Percentiles rank a stretch among this genome's conserved stretches.
phyloP scores from a whole-genome alignment of 805 yeast species.

The Candida sonorensis region DNA sequence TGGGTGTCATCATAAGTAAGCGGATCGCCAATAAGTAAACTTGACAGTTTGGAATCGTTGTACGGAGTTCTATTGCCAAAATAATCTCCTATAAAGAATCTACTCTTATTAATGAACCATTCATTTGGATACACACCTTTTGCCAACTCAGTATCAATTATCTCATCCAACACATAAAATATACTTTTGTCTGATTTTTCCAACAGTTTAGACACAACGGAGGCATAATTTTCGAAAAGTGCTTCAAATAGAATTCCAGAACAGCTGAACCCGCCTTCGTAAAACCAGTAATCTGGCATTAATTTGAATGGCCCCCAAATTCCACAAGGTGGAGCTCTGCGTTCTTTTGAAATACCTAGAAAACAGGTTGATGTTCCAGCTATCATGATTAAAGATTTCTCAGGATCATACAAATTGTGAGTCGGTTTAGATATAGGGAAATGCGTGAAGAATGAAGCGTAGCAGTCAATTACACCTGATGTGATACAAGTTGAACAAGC shows the following conservation, averaged over 20 bases:
- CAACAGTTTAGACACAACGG: conserved; percentile 4
- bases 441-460: conserved; percentile 44
- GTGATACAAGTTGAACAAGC: conserved; percentile 19
- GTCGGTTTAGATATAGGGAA: not conserved
- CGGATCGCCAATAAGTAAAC: conserved; percentile 42
- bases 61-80: conserved; percentile 55
- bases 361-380: conserved; percentile 63
- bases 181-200: conserved; percentile 1
- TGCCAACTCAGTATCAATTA: conserved; percentile 17
- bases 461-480: conserved; percentile 55
- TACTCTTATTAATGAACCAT: conserved; percentile 18
- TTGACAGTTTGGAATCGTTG: conserved; percentile 42
- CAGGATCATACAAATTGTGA: conserved; percentile 2
- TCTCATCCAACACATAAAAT: conserved; percentile 9
- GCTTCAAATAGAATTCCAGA: conserved; percentile 48
- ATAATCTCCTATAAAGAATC: conserved; percentile 47
- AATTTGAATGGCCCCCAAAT: conserved; percentile 57
- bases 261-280: conserved; percentile 53
- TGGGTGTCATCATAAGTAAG: conserved; percentile 29
- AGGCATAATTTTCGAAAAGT: conserved; percentile 36
- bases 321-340: conserved; percentile 27
- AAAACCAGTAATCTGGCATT: conserved; percentile 28
- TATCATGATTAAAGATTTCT: conserved; percentile 36
- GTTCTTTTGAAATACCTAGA: conserved; percentile 24
- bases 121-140: conserved; percentile 10